Evolutionary conservation across 371 early-diverging fungal species (phyloP).

Genomic region (Nematocida ironsii): DNA sequence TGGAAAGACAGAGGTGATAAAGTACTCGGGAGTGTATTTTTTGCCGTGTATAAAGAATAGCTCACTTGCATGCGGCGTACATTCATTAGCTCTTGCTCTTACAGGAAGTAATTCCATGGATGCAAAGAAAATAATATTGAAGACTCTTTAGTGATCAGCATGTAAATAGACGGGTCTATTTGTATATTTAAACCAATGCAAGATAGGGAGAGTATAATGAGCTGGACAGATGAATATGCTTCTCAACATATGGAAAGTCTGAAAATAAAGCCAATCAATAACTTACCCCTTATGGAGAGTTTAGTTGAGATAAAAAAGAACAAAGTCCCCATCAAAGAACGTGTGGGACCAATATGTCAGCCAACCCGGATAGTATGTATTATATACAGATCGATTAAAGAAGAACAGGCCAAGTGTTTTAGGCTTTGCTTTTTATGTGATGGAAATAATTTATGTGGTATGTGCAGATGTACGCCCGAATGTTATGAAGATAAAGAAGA

Average conservation of each 20-base stretch:
- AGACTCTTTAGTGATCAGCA: constrained; percentile 7
- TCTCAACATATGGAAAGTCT: background rate
- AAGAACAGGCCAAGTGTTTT: background rate
- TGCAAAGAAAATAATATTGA: constrained; percentile 58
- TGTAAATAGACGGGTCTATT: constrained; percentile 42
- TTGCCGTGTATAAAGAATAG: constrained; percentile 42
- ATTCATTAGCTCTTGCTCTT: constrained; percentile 13
- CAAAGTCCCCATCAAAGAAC: background rate
- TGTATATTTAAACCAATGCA: constrained; percentile 16
- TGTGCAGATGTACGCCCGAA: background rate
- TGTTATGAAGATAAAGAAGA: constrained; percentile 4
- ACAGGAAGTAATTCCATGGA: constrained; percentile 52
- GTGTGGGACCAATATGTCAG: background rate
- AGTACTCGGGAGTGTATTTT: constrained; percentile 34
- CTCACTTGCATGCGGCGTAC: background rate
- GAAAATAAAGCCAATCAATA: constrained; percentile 17
- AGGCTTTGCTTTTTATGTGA: constrained; percentile 16
- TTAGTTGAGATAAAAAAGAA: constrained; percentile 28
- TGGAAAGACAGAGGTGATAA: constrained; percentile 9
- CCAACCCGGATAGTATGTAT: constrained; percentile 23
- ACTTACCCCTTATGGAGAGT: constrained; percentile 42
- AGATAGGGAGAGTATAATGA: background rate
- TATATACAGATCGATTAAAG: too few relatives aligned
- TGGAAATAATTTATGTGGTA: background rate
- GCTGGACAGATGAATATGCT: background rate